phyloP scores from a whole-genome alignment of 352 stramenopile genomes.

The Saprolegnia parasitica region DNA sequence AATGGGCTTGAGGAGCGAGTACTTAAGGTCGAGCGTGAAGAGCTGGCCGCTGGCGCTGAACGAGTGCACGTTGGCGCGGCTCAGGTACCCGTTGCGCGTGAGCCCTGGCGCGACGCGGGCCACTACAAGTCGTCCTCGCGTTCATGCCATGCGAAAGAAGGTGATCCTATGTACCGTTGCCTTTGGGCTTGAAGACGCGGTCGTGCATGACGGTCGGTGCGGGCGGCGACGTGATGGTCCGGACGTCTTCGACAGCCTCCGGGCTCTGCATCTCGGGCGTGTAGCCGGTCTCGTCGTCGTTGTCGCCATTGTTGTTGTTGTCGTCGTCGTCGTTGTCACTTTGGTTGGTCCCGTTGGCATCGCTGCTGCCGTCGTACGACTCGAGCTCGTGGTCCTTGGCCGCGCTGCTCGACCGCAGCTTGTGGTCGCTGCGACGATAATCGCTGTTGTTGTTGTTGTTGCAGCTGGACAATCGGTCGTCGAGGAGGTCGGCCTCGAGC shows the following conservation, averaged over 20 bases:
- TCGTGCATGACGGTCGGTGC: background rate
- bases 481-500: constrained; percentile 25
- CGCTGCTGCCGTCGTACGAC: background rate
- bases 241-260: background rate
- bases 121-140: background rate
- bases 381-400: constrained; percentile 30
- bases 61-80: constrained; percentile 43
- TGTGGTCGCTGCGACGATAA: constrained; percentile 36
- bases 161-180: constrained; percentile 23
- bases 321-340: constrained; percentile 27
- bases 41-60: constrained; percentile 75
- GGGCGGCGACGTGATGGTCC: constrained; percentile 1
- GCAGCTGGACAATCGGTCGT: constrained; percentile 2
- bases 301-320: constrained; percentile 36
- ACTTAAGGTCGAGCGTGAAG: constrained; percentile 84
- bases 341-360: constrained; percentile 8
- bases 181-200: constrained; percentile 19
- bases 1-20: constrained; percentile 85
- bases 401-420: constrained; percentile 31
- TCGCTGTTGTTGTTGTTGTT: constrained; percentile 36
- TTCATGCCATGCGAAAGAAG: background rate
- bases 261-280: background rate
- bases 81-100: background rate
- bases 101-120: constrained; percentile 16
- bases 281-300: constrained; percentile 32